Conservation (phyloP, 2,329 filamentous ascomycete species). For the Cladosporium sp. region DNA sequence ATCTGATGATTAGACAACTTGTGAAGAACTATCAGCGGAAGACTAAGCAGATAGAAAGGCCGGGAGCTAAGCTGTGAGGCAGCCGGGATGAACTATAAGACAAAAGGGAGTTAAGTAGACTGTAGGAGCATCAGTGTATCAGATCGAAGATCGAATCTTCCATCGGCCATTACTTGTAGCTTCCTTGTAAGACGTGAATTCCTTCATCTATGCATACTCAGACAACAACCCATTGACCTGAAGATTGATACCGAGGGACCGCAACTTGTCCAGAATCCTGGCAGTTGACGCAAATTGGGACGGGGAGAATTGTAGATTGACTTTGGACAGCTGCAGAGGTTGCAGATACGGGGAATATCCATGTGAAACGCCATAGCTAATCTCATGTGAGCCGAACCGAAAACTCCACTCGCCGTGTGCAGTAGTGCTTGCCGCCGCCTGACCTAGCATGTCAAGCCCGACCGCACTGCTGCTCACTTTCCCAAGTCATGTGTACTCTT, state of each 20-base stretch:
- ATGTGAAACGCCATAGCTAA: conserved; percentile 17
- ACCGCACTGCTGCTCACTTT: neutral
- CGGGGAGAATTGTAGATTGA: neutral
- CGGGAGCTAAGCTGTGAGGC: neutral
- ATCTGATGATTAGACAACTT: conserved; percentile 67
- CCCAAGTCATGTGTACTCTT: neutral
- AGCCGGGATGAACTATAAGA: neutral
- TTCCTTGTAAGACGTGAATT: neutral
- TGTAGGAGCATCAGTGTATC: neutral
- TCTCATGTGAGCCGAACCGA: neutral
- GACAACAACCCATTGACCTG: neutral
- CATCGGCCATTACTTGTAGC: neutral
- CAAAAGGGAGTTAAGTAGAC: neutral
- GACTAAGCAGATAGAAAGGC: conserved; percentile 53
- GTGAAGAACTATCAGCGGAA: conserved; percentile 67
- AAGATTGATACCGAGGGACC: neutral
- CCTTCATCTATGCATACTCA: neutral
- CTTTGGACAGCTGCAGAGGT: conserved; percentile 8
- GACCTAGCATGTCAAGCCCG: neutral
- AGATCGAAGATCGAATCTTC: neutral
- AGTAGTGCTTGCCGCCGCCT: neutral
- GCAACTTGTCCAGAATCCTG: neutral
- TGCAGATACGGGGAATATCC: conserved; percentile 6
- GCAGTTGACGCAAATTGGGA: neutral
- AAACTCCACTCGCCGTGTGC: conserved; percentile 3